A percentile compares a stretch with the other conserved stretches of the same genome.
Evolutionary conservation across 192 early-diverging fungal species (phyloP).

Genomic region (Backusella circina): DNA sequence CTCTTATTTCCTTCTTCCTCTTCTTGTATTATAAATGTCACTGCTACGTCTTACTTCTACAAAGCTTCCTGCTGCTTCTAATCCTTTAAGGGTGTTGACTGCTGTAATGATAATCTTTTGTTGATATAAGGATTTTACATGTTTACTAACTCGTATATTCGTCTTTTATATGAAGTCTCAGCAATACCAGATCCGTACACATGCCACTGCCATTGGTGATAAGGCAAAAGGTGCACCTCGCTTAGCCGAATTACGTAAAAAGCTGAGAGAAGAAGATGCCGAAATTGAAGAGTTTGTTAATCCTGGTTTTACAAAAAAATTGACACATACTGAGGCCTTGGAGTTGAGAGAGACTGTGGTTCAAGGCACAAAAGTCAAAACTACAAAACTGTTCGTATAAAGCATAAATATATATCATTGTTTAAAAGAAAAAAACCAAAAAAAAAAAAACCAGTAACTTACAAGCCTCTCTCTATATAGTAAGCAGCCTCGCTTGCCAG

Average conservation of each 20-base stretch:
- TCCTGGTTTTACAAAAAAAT: constrained; percentile 35
- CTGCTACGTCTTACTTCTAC: neutral
- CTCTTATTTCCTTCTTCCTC: neutral
- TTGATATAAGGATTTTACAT: neutral
- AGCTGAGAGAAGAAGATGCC: constrained; percentile 39
- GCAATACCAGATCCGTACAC: constrained; percentile 13
- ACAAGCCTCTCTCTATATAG: constrained; percentile 1
- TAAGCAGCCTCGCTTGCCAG: constrained; percentile 70
- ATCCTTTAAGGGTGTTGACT: neutral
- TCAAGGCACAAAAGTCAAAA: constrained; percentile 32
- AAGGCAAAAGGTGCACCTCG: constrained; percentile 25
- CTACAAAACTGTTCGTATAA: constrained; percentile 26
- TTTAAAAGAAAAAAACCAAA: neutral
- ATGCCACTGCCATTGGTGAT: constrained; percentile 21
- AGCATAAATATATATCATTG: neutral
- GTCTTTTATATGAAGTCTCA: neutral
- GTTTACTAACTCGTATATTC: neutral
- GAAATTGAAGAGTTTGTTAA: constrained; percentile 56
- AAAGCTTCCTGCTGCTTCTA: neutral
- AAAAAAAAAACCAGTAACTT: too few relatives aligned
- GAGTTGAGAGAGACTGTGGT: constrained; percentile 54
- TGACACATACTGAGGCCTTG: constrained; percentile 55
- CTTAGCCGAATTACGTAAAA: constrained; percentile 37
- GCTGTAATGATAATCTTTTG: neutral
- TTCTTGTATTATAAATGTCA: neutral